Percentiles rank a stretch among this genome's conserved stretches.
These are phyloP conservation scores for Penicillium occitanis DNA, from an alignment of 2,329 filamentous ascomycete genomes.

Conservation along the genomic window DNA sequence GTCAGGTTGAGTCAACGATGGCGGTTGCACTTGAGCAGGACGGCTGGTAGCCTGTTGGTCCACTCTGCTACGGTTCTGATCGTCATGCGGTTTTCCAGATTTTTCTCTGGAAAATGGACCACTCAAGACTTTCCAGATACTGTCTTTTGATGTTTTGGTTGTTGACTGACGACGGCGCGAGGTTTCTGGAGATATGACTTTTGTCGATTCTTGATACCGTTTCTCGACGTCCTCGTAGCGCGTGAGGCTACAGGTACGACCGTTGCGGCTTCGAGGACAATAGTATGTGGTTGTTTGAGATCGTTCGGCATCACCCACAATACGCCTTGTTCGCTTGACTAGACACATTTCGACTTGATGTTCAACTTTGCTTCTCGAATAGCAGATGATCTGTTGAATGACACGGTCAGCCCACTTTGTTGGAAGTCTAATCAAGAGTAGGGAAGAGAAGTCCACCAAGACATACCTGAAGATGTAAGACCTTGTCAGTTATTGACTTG, in stretches of 20 bases:
- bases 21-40: not conserved
- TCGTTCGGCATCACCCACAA: slow-evolving; percentile 26
- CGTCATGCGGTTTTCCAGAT: not conserved
- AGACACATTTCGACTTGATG: slow-evolving; percentile 22
- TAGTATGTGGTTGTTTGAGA: slow-evolving; percentile 26
- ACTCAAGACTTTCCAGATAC: slow-evolving; percentile 7
- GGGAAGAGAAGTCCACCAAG: not conserved
- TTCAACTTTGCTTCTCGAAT: not conserved
- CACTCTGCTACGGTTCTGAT: not conserved
- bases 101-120: not conserved
- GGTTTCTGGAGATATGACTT: not conserved
- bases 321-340: slow-evolving; percentile 22
- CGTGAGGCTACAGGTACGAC: slow-evolving; percentile 21
- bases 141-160: slow-evolving; percentile 2
- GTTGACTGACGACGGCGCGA: slow-evolving; percentile 1
- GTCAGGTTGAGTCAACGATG: not conserved
- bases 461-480: not conserved
- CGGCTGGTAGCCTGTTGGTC: not conserved
- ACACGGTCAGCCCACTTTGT: not conserved
- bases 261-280: slow-evolving; percentile 23
- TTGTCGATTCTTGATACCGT: slow-evolving; percentile 22
- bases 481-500: not conserved
- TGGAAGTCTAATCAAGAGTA: too few relatives aligned
- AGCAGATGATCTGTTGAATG: not conserved
- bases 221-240: slow-evolving; percentile 23